These are phyloP conservation scores for Aspergillus amoenus DNA, from an alignment of 2,329 filamentous ascomycete genomes.

Conservation along the genomic window DNA sequence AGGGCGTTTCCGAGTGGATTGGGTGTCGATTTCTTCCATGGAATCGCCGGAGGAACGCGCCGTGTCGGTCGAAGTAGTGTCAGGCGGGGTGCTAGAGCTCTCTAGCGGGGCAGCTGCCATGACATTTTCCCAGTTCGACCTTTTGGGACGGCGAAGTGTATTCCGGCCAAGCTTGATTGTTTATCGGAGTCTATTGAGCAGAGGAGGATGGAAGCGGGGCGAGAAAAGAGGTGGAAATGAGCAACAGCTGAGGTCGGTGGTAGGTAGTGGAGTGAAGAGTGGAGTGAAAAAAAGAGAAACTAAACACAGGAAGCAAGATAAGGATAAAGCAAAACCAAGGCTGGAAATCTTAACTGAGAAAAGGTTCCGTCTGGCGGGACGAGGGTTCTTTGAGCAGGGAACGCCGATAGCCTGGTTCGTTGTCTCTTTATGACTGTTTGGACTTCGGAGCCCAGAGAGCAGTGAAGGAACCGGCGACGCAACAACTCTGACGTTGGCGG, in stretches of 20 bases:
- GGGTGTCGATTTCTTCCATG: constrained; percentile 42
- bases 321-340: neutral
- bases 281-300: constrained; percentile 6
- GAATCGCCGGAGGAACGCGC: constrained; percentile 31
- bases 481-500: constrained; percentile 11
- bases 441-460: neutral
- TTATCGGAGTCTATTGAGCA: neutral
- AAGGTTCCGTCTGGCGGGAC: neutral
- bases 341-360: neutral
- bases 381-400: neutral
- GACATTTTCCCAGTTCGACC: constrained; percentile 37
- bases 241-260: neutral
- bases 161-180: neutral
- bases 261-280: constrained; percentile 3
- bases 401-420: neutral
- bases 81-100: constrained; percentile 43
- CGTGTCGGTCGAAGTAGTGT: constrained; percentile 31
- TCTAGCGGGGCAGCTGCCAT: constrained; percentile 49
- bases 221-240: neutral
- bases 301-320: neutral
- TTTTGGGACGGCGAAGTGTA: constrained; percentile 1
- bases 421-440: neutral
- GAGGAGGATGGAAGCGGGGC: neutral
- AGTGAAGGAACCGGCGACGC: neutral
- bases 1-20: constrained; percentile 47